A percentile compares a stretch with the other conserved stretches of the same genome.
phyloP scores from a whole-genome alignment of 2,329 filamentous ascomycete species.

The Ustulina deusta region DNA sequence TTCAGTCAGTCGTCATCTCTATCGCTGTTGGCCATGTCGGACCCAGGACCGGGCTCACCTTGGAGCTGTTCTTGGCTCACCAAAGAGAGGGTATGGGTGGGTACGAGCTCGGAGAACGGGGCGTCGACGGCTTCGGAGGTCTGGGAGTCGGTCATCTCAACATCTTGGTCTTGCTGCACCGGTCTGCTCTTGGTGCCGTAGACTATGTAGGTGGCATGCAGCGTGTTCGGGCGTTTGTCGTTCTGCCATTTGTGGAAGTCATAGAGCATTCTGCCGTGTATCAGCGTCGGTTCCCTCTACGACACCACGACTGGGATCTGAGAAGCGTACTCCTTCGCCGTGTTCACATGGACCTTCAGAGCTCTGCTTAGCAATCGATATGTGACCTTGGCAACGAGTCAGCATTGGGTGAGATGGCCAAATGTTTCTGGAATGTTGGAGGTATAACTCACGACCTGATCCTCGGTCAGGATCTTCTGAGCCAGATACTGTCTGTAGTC shows the following conservation, averaged over 20 bases:
- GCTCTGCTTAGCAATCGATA: slow-evolving; percentile 87
- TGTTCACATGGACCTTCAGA: slow-evolving; percentile 84
- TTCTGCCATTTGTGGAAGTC: slow-evolving; percentile 87
- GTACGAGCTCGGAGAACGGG: slow-evolving; percentile 61
- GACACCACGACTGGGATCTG: slow-evolving; percentile 12
- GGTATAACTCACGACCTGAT: slow-evolving; percentile 70
- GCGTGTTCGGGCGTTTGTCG: slow-evolving; percentile 74
- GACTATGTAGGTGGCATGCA: slow-evolving; percentile 94
- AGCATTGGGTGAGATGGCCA: slow-evolving; percentile 16
- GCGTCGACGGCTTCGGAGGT: slow-evolving; percentile 57
- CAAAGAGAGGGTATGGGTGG: slow-evolving; percentile 72
- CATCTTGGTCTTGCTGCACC: slow-evolving; percentile 68
- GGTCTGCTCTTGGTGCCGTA: slow-evolving; percentile 72
- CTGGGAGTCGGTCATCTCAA: slow-evolving; percentile 76
- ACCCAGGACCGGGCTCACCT: slow-evolving; percentile 59
- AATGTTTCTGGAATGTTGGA: neutral
- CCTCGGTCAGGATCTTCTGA: slow-evolving; percentile 80
- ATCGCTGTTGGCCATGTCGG: neutral
- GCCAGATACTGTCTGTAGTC: slow-evolving; percentile 80
- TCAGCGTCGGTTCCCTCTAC: slow-evolving; percentile 30
- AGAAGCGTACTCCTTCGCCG: slow-evolving; percentile 82
- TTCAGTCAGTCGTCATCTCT: slow-evolving; percentile 18
- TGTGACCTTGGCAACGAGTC: slow-evolving; percentile 72
- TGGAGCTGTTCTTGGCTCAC: slow-evolving; percentile 79
- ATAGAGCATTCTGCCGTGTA: slow-evolving; percentile 77